Base-by-base conservation (phyloP, 495 filamentous ascomycete genomes). In the Aspergillus nidulans region DNA sequence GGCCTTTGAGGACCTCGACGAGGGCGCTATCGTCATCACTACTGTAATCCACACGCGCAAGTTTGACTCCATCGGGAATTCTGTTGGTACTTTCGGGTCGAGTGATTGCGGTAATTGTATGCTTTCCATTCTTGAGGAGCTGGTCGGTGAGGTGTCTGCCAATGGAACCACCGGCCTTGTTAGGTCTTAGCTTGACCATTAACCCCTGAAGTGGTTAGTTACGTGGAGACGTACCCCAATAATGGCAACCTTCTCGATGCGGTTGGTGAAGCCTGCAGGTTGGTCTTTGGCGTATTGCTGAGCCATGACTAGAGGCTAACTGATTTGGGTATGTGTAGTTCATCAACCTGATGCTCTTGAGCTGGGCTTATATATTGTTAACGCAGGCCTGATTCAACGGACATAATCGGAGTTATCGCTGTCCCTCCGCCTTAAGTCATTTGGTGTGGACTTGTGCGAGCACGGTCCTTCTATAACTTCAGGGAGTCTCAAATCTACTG, bases 151-250 rank as follows among this genome's bases (percentile, higher is more conserved):
- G 80, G 61, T 64, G 70, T 23, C 65, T 74, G 52, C 86, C 86
- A 34, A 77, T 57, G 39, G 74, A 73, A 41, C 87, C 87, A 43
- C 71, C 75, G 5, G 80, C 82, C 84, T 87, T 21, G n/a, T n/a
- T n/a, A n/a, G n/a, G n/a, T n/a, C n/a, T n/a, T n/a, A n/a, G n/a
- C n/a, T 21, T 3, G 12, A 18, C 40, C 32, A 18, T 57, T 49
- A 57, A 48, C 44, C 49, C 40, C 10, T 34, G n/a, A n/a, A n/a
- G 45, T 6, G 6, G 53, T 39, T 56, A 20, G 18, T 55, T 21
- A 10, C 49, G 45, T 1, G 16, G 2, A 15, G 6, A 60, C 72
- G 39, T 72, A 78, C 77, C 1, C 77, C 77, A 32, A 81, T 69
- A 54, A 81, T 74, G 28, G 78, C 78, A 6, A 81, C 66, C 52